A percentile compares a stretch with the other conserved stretches of the same genome.
Evolutionary conservation across 306 rosid genomes (phyloP).

Genomic region (Pyrus bretschneideri): DNA sequence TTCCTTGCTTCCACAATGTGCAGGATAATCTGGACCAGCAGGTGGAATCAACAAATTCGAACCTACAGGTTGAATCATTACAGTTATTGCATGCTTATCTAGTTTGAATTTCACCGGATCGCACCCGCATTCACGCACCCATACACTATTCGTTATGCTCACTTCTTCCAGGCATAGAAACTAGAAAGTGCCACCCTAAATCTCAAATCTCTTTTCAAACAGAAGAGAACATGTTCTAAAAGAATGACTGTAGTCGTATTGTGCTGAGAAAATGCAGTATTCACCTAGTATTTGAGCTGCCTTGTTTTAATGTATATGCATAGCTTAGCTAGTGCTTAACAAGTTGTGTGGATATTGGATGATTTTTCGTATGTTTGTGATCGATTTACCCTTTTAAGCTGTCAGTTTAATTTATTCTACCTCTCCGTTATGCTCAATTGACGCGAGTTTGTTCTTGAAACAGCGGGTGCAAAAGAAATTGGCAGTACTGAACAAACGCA

Average conservation of each 20-base stretch:
- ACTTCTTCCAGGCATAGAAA: background rate
- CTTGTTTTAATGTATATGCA: too few relatives aligned
- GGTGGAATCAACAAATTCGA: constrained; percentile 31
- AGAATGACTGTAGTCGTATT: too few relatives aligned
- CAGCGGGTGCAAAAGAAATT: constrained; percentile 33
- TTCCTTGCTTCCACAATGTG: background rate
- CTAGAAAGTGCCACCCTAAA: background rate
- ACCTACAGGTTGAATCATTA: constrained; percentile 21
- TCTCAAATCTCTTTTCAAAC: background rate
- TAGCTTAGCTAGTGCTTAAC: too few relatives aligned
- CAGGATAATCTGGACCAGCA: constrained; percentile 34
- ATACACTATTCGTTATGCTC: background rate
- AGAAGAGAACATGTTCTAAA: too few relatives aligned
- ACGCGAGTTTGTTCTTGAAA: background rate
- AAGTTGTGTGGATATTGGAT: too few relatives aligned
- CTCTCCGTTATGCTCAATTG: background rate
- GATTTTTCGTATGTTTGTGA: too few relatives aligned
- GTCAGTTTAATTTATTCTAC: too few relatives aligned
- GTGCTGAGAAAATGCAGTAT: too few relatives aligned
- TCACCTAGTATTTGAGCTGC: too few relatives aligned
- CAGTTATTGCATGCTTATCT: background rate
- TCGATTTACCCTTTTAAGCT: background rate
- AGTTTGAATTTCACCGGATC: background rate
- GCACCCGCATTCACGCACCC: background rate
- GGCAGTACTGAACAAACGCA: constrained; percentile 22